phyloP scores from a whole-genome alignment of 495 filamentous ascomycete species.

The Tirmania nivea region DNA sequence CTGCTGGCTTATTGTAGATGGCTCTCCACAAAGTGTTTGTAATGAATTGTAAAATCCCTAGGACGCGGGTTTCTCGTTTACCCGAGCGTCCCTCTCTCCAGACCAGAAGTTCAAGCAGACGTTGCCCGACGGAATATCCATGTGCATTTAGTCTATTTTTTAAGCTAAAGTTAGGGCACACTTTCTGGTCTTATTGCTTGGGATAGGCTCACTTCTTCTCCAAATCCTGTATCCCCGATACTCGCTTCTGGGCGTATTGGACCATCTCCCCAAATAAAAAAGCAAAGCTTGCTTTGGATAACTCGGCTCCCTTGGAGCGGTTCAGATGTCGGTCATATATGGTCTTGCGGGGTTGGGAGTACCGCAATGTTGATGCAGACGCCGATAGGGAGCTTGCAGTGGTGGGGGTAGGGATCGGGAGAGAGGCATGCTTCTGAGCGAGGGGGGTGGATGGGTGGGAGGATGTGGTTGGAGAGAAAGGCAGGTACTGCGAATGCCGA shows the following conservation, averaged over 20 bases:
- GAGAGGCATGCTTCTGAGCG: background rate
- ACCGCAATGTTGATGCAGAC: slow-evolving; percentile 45
- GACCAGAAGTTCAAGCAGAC: slow-evolving; percentile 84
- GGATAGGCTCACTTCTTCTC: slow-evolving; percentile 51
- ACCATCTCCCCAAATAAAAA: slow-evolving; percentile 97
- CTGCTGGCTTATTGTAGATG: slow-evolving; percentile 74
- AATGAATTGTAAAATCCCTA: slow-evolving; percentile 84
- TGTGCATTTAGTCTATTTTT: slow-evolving; percentile 62
- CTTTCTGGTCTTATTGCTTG: background rate
- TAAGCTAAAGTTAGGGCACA: background rate
- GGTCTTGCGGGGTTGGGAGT: slow-evolving; percentile 86
- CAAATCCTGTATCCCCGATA: slow-evolving; percentile 78
- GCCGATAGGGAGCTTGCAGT: background rate
- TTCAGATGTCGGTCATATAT: slow-evolving; percentile 95
- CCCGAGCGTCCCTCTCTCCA: slow-evolving; percentile 49
- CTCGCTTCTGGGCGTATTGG: slow-evolving; percentile 71
- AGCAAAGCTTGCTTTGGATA: slow-evolving; percentile 81
- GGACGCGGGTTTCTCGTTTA: slow-evolving; percentile 64
- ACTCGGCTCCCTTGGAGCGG: slow-evolving; percentile 62
- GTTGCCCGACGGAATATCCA: slow-evolving; percentile 85
- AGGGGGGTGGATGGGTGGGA: background rate
- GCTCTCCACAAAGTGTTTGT: slow-evolving; percentile 75
- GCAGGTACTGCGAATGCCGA: background rate
- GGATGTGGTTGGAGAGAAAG: background rate
- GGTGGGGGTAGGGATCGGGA: background rate